Conservation (phyloP, 78 protist genomes). For the Chrysochromulina parva region DNA sequence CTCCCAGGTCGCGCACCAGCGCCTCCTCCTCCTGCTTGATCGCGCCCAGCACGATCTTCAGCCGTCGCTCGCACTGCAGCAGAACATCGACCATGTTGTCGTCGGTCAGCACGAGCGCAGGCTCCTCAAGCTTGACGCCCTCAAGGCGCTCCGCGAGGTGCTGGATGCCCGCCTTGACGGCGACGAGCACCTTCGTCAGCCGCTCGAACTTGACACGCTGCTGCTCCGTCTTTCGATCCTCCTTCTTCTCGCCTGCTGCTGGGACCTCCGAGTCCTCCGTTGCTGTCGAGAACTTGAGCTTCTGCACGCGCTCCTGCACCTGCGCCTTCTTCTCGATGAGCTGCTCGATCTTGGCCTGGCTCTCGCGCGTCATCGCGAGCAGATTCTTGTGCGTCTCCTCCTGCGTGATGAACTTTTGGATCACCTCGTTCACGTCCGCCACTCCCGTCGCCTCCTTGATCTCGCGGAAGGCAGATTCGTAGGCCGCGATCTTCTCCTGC, state of each 20-base stretch:
- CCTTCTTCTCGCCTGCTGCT: neutral
- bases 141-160: slow-evolving; percentile 48
- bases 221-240: neutral
- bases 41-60: neutral
- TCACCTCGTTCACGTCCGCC: slow-evolving; percentile 62
- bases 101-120: neutral
- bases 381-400: slow-evolving; percentile 54
- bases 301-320: slow-evolving; percentile 32
- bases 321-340: neutral
- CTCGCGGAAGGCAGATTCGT: slow-evolving; percentile 63
- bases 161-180: slow-evolving; percentile 56
- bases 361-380: neutral
- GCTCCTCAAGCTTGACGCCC: neutral
- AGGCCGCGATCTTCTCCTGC: slow-evolving; percentile 22
- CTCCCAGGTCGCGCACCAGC: neutral
- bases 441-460: slow-evolving; percentile 81
- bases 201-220: slow-evolving; percentile 32
- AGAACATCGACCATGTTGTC: slow-evolving; percentile 40
- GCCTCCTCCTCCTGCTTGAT: slow-evolving; percentile 9
- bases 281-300: slow-evolving; percentile 40
- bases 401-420: slow-evolving; percentile 63
- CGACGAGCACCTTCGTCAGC: slow-evolving; percentile 19
- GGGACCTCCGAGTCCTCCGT: neutral
- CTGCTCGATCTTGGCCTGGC: neutral
- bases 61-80: slow-evolving; percentile 25